Evolutionary conservation across 768 basidiomycete species (phyloP).

Genomic region (Jaapia argillacea): DNA sequence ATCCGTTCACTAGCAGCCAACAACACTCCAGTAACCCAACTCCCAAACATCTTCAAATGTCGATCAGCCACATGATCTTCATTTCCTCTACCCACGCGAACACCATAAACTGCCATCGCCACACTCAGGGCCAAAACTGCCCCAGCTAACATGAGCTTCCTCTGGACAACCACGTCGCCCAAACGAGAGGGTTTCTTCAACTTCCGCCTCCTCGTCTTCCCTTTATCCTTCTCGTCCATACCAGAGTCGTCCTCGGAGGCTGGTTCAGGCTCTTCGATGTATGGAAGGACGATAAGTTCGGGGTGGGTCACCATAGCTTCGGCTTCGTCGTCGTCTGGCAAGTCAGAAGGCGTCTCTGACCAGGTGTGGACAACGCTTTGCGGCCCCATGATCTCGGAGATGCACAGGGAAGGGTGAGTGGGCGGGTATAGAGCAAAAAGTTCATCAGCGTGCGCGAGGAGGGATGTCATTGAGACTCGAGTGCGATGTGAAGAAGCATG

Average conservation of each 20-base stretch:
- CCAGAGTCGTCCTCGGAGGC: conserved; percentile 10
- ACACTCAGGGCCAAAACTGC: conserved; percentile 63
- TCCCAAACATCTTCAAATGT: background rate
- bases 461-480: conserved; percentile 31
- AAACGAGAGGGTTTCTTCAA: conserved; percentile 17
- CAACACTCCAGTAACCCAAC: conserved; percentile 12
- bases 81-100: conserved; percentile 1
- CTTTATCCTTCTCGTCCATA: conserved; percentile 11
- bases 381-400: conserved; percentile 63
- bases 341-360: conserved; percentile 35
- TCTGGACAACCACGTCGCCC: conserved; percentile 17
- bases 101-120: conserved; percentile 48
- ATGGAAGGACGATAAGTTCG: conserved; percentile 47
- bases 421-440: conserved; percentile 54
- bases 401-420: conserved; percentile 37
- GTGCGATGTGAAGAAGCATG: conserved; percentile 12
- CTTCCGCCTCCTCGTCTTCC: conserved; percentile 20
- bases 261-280: conserved; percentile 16
- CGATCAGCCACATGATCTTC: background rate
- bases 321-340: conserved; percentile 44
- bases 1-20: conserved; percentile 15
- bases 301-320: conserved; percentile 49
- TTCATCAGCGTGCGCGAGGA: conserved; percentile 48
- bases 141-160: conserved; percentile 40
- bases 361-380: conserved; percentile 72